Base-by-base conservation (phyloP, 2,329 filamentous ascomycete species). In the Fusarium chlamydosporum region DNA sequence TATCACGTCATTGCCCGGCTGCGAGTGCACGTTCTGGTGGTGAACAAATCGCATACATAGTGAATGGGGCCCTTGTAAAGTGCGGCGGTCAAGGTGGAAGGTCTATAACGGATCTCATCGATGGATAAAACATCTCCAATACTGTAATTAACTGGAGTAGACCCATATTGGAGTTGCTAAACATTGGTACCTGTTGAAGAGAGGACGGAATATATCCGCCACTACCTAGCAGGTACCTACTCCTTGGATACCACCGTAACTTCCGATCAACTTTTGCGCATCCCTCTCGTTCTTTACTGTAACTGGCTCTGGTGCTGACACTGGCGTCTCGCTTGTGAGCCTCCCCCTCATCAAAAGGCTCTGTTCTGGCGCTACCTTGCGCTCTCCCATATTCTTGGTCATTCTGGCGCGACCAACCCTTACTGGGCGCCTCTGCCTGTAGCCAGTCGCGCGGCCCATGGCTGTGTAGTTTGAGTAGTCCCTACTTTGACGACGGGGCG, bases 121-220 rank as follows among this genome's bases (percentile, higher is more conserved):
- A 56, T 56, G 45, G 41, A 48, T 37, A 26, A 46, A 31, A 42
- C 40, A 29, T 67, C 56, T 50, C 53, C 43, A 64, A 38, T 46
- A 33, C 41, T 45, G 11, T 31, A 45, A 45, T 45, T 45, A 31
- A 45, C 61, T 57, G n/a, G 57, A 56, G 60, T 61, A 65, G 50
- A 51, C 38, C 35, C 64, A 60, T 31, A 45, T 16, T 13, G 42
- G n/a, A 43, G 27, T 10, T 27, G 47, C 33, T 48, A 42, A 38
- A 27, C 16, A 29, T 11, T n/a, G 29, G 43, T 50, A n/a, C 11
- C 20, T 29, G 37, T 35, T 10, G 8, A 35, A 35, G 29, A 26
- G 11, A 42, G 35, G 50, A 67, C 66, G 67, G 67, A 69, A 60
- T 51, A n/a, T 43, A 29, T 60, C 67, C 67, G 61, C 50, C 41